These are phyloP conservation scores for Yarrowia divulgata DNA, from an alignment of 805 yeast genomes.

Conservation along the genomic window DNA sequence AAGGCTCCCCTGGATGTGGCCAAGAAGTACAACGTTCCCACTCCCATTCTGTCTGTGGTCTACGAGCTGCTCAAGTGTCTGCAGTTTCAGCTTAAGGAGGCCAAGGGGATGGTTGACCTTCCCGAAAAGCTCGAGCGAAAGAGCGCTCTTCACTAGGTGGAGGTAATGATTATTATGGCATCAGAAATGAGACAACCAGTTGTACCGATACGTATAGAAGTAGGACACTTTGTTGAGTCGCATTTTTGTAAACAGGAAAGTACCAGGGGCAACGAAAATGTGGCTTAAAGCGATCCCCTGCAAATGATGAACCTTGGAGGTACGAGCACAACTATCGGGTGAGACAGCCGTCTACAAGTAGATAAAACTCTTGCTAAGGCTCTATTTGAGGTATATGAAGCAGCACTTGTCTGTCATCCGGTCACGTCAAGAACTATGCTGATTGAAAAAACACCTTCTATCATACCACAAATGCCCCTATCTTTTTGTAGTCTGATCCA, in stretches of 20 bases:
- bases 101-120: slow-evolving; percentile 55
- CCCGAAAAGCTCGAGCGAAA: slow-evolving; percentile 51
- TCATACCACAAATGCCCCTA: too few species aligned
- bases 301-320: slow-evolving; percentile 5
- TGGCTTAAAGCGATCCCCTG: neutral
- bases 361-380: too few species aligned
- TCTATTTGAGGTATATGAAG: too few species aligned
- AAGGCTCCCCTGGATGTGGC: slow-evolving; percentile 69
- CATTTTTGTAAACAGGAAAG: neutral
- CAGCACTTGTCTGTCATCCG: too few species aligned
- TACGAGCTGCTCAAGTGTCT: slow-evolving; percentile 66
- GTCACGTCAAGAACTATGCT: too few species aligned
- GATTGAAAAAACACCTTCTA: too few species aligned
- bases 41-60: slow-evolving; percentile 67
- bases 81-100: slow-evolving; percentile 69
- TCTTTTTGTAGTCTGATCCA: too few species aligned
- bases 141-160: slow-evolving; percentile 35
- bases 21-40: slow-evolving; percentile 55
- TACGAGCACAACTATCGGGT: neutral
- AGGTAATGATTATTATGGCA: neutral
- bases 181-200: too few species aligned
- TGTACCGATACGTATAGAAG: too few species aligned
- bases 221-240: too few species aligned
- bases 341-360: neutral
- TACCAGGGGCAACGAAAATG: neutral